These are phyloP conservation scores for Stellera chamaejasme DNA, from an alignment of 345 rosid genomes.

Conservation along the genomic window DNA sequence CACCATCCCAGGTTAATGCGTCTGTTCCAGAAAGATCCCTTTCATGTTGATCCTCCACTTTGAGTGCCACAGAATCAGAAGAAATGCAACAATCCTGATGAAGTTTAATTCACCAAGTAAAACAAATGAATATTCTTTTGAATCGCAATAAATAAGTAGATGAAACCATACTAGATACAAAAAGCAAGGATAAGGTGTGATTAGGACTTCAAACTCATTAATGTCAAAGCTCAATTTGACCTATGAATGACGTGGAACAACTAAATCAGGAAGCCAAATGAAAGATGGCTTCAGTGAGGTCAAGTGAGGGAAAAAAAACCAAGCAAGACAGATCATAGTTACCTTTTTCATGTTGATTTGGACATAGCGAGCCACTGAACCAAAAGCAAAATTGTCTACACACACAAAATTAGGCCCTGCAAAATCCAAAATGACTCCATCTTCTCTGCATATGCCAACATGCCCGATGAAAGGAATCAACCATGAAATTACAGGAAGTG, in stretches of 20 bases:
- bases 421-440: slow-evolving; percentile 84
- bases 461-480: slow-evolving; percentile 86
- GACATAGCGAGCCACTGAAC: slow-evolving; percentile 65
- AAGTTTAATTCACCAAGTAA: neutral
- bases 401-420: slow-evolving; percentile 94
- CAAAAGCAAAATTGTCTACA: slow-evolving; percentile 80
- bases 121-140: neutral
- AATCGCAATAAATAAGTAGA: slow-evolving; percentile 1
- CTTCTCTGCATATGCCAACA: slow-evolving; percentile 82
- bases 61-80: slow-evolving; percentile 23
- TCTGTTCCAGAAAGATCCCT: slow-evolving; percentile 26
- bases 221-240: no score
- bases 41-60: slow-evolving; percentile 23
- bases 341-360: slow-evolving; percentile 75
- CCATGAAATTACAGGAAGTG: slow-evolving; percentile 90
- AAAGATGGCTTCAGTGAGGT: neutral
- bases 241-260: neutral
- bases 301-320: neutral
- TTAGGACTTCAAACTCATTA: no score
- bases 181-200: neutral
- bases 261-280: neutral
- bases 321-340: neutral
- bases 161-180: neutral
- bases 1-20: slow-evolving; percentile 60
- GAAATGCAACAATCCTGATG: slow-evolving; percentile 35